Base-by-base conservation (phyloP, 2,329 filamentous ascomycete species). In the Monosporascus sp. region DNA sequence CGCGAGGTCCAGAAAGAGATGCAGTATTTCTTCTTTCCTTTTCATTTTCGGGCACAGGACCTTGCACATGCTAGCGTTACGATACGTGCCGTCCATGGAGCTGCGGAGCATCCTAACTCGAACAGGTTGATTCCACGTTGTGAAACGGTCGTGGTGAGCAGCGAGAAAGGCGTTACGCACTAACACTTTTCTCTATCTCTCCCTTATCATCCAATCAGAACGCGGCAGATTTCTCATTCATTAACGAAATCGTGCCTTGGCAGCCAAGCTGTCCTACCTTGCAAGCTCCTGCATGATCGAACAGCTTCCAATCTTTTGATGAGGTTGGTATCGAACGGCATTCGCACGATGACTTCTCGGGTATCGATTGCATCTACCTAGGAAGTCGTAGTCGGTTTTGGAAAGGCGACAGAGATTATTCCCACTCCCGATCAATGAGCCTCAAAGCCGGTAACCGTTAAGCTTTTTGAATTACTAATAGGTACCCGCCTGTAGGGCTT, bases 201-300 rank as follows among this genome's bases (percentile, higher is more conserved):
- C 45, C 35, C 20, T 22, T 49, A 19, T 50, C 40, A 27, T 31
- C 60, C 60, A 63, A 63, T 63, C 40, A 60, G 54, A 37, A 37
- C 16, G 9, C 44, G 16, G 50, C 49, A 47, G 54, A 61, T 63
- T 62, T 61, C 57, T 63, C 60, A 62, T 63, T 57, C 53, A 49
- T 55, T 56, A 46, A 59, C 52, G 52, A 58, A 60, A 61, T 63
- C 53, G 59, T 48, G 55, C 47, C 60, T 61, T 62, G 55, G 55
- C 55, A 52, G 54, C 40, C 14, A 46, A 27, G 24, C n/a, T 7
- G 31, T 5, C 11, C 31, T 35, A 35, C 31, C 49, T 43, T 24
- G n/a, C 22, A 24, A 35, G 37, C 22, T 40, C 19, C 7, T 50
- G 48, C 31, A 35, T 14, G 11, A 14, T 35, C 31, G 31, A 35